Percentiles rank a stretch among this genome's conserved stretches.
These are phyloP conservation scores for Chaetothyriales sp. DNA, from an alignment of 2,329 filamentous ascomycete species.

Conservation along the genomic window DNA sequence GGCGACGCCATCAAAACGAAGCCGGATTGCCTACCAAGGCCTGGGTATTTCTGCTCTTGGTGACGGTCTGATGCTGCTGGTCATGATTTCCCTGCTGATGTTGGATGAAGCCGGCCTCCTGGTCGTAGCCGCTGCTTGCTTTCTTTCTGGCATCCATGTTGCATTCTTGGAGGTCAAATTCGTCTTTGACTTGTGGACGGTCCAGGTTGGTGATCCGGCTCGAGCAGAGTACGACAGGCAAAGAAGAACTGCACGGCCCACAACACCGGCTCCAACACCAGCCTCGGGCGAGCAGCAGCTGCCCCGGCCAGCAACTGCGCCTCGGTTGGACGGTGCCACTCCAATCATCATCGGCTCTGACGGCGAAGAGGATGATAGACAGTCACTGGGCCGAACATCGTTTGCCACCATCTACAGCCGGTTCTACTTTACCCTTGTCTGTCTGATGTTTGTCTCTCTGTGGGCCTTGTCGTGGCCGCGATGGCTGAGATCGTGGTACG, in stretches of 20 bases:
- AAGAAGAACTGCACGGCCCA: constrained; percentile 6
- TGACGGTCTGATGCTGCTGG: constrained; percentile 43
- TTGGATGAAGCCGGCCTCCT: constrained; percentile 41
- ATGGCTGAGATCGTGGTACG: constrained; percentile 38
- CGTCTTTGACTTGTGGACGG: constrained; percentile 51
- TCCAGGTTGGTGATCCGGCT: constrained; percentile 38
- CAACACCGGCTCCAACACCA: constrained; percentile 17
- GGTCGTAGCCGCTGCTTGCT: constrained; percentile 40
- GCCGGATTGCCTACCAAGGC: constrained; percentile 49
- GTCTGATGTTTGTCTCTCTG: constrained; percentile 42
- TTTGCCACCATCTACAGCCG: constrained; percentile 45
- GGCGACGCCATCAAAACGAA: constrained; percentile 48
- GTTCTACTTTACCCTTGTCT: constrained; percentile 46
- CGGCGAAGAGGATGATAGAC: constrained; percentile 31
- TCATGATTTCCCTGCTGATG: constrained; percentile 39
- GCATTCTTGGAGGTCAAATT: constrained; percentile 50
- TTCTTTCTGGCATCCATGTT: constrained; percentile 45
- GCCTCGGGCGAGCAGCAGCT: constrained; percentile 18
- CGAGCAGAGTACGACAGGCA: constrained; percentile 28
- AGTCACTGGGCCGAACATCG: constrained; percentile 17
- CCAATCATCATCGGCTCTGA: constrained; percentile 46
- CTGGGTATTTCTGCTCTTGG: constrained; percentile 46
- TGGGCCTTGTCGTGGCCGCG: constrained; percentile 44
- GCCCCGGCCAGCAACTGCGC: constrained; percentile 38
- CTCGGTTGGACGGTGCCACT: constrained; percentile 31